Conservation (phyloP, 2,329 filamentous ascomycete species). For the Aspergillus vadensis region DNA sequence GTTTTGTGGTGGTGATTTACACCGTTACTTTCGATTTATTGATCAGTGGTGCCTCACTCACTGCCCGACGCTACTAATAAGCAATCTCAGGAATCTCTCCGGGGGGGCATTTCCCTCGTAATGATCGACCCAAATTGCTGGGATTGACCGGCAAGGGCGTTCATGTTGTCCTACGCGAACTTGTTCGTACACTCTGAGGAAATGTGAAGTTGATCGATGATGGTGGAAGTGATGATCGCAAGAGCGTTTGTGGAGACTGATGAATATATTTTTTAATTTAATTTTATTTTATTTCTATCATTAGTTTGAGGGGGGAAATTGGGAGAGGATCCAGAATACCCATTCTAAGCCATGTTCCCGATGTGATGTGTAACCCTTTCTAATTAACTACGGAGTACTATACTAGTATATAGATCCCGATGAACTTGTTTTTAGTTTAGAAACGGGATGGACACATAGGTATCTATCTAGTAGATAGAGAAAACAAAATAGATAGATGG, state of each 20-base stretch:
- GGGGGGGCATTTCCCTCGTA: background rate
- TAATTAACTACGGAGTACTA: too few relatives aligned
- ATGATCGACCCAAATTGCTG: constrained; percentile 1
- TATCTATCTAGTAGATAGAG: too few relatives aligned
- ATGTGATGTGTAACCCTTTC: background rate
- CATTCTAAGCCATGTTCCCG: background rate
- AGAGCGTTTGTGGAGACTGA: background rate
- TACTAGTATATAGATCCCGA: too few relatives aligned
- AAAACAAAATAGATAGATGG: too few relatives aligned
- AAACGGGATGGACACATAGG: too few relatives aligned
- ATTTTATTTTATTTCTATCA: too few relatives aligned
- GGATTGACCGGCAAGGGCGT: constrained; percentile 1
- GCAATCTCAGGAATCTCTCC: background rate
- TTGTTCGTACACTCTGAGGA: background rate
- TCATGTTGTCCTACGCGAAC: background rate
- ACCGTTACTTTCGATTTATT: background rate
- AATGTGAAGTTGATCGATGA: background rate
- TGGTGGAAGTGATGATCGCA: background rate
- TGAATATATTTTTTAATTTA: too few relatives aligned
- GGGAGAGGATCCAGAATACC: too few relatives aligned
- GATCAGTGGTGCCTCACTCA: background rate
- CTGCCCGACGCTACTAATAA: background rate
- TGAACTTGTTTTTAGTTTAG: too few relatives aligned
- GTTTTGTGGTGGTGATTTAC: too few relatives aligned
- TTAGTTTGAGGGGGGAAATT: too few relatives aligned